Conservation (phyloP, 2,329 filamentous ascomycete genomes). For the Ophiostoma populinum region DNA sequence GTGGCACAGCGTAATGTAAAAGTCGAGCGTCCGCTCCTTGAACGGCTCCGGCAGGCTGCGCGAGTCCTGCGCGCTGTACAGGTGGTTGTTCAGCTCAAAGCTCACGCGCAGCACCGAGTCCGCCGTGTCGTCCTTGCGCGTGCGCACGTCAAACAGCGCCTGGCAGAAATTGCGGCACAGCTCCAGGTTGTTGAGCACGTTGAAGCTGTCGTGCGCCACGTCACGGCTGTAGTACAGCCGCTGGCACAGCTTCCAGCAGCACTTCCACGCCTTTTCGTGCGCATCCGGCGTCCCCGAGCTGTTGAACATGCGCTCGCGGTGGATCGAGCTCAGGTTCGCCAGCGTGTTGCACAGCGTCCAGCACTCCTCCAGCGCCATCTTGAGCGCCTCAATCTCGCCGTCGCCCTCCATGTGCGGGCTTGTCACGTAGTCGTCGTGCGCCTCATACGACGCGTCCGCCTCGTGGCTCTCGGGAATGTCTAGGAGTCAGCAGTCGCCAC, state of each 20-base stretch:
- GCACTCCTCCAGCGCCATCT: conserved; percentile 66
- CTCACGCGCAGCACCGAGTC: conserved; percentile 84
- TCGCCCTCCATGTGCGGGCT: conserved; percentile 24
- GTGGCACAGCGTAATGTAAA: conserved; percentile 87
- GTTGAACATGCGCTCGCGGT: conserved; percentile 63
- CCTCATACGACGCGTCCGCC: conserved; percentile 32
- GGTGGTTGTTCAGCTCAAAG: conserved; percentile 88
- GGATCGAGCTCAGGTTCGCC: conserved; percentile 66
- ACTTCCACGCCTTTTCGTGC: conserved; percentile 81
- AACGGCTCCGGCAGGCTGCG: conserved; percentile 71
- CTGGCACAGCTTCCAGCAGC: conserved; percentile 86
- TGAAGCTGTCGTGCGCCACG: conserved; percentile 46
- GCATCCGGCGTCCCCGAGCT: conserved; percentile 56
- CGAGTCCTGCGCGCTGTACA: conserved; percentile 78
- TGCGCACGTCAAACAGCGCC: conserved; percentile 70
- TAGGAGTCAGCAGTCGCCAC: no score
- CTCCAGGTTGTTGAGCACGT: conserved; percentile 61
- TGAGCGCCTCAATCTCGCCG: conserved; percentile 51
- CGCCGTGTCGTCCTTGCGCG: conserved; percentile 57
- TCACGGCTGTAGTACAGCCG: conserved; percentile 70
- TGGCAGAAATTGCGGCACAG: conserved; percentile 87
- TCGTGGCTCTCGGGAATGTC: conserved; percentile 34
- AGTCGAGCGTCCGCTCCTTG: conserved; percentile 76
- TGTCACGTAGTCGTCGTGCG: conserved; percentile 30
- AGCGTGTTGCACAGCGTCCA: conserved; percentile 91